Percentiles rank a stretch among this genome's conserved stretches.
Conservation (phyloP, 495 filamentous ascomycete genomes). For the Lepidopterella palustris region DNA sequence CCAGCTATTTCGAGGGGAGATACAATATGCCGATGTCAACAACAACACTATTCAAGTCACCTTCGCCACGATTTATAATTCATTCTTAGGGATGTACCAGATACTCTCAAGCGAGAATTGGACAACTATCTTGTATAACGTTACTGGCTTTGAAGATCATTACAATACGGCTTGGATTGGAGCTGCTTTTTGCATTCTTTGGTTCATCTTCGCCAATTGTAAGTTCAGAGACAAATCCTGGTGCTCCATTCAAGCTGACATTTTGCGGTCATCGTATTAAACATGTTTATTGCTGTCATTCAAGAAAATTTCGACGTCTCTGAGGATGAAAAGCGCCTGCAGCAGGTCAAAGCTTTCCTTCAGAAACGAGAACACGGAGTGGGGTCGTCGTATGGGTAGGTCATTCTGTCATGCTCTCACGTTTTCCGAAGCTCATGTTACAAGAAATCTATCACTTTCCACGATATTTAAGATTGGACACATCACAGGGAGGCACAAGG, state of each 20-base stretch:
- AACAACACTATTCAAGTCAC: constrained; percentile 58
- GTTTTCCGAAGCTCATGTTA: background rate
- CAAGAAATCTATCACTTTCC: constrained; percentile 73
- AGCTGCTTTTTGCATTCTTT: constrained; percentile 84
- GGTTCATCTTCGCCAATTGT: constrained; percentile 89
- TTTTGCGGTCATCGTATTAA: constrained; percentile 70
- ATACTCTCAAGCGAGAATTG: constrained; percentile 97
- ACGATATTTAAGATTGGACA: constrained; percentile 79
- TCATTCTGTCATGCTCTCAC: background rate
- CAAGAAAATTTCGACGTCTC: constrained; percentile 99
- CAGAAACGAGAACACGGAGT: constrained; percentile 77
- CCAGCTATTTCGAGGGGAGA: constrained; percentile 84
- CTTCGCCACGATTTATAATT: constrained; percentile 88
- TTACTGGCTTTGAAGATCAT: constrained; percentile 56
- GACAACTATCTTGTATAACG: constrained; percentile 80
- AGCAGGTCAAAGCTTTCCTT: constrained; percentile 90
- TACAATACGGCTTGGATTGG: constrained; percentile 84
- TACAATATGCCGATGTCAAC: constrained; percentile 53
- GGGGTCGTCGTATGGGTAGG: constrained; percentile 36
- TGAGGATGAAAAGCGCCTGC: constrained; percentile 93
- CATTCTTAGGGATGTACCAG: constrained; percentile 97
- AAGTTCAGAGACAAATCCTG: constrained; percentile 10
- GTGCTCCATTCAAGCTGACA: constrained; percentile 3
- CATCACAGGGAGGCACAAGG: constrained; percentile 55
- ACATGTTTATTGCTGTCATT: constrained; percentile 99